Base-by-base conservation (phyloP, 257 asterid genomes). In the Datura wrightii region DNA sequence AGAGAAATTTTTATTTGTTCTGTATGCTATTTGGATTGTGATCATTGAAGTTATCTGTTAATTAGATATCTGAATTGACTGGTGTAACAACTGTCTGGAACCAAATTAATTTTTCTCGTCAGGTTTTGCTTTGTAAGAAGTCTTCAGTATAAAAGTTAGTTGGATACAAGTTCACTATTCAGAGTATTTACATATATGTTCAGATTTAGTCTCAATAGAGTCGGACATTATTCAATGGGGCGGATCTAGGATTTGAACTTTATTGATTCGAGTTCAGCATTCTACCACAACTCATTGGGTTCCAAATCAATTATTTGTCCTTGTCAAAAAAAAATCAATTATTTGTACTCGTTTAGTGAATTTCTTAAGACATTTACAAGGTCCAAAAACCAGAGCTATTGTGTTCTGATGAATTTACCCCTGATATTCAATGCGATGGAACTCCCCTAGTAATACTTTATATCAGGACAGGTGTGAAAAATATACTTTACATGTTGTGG, bases 141-240 rank as follows among this genome's bases (percentile, higher is more conserved):
- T 71, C 55, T 71, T 71, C 79, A 18, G 55, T 18, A 71, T 71
- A 42, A 53, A 16, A 41, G 79, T 42, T 69, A 69, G 37, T 42
- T n/a, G 9, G 79, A 10, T 44, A 42, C 10, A 42, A 42, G 79
- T 42, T 58, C 58, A 72, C 58, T 44, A 9, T 72, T 44, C 31
- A n/a, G 18, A 41, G 50, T 66, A 36, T 15, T 34, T 14, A 65
- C 10, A 24, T 19, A 19, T 34, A 36, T 36, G 46, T 69, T 71
- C 5, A 18, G 79, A 44, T n/a, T 58, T 10, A 18, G 55, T 70
- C 8, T 70, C 55, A 9, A 70, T n/a, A n/a, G 41, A 36, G 19
- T 46, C 2, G 58, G 56, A 71, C n/a, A n/a, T 44, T n/a, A 19
- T 46, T 67, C 76, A 37, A 66, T 31, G 37, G 10, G 50, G 50